Conservation (phyloP, 1,284 basidiomycete species). For the Meira miltonrushii region DNA sequence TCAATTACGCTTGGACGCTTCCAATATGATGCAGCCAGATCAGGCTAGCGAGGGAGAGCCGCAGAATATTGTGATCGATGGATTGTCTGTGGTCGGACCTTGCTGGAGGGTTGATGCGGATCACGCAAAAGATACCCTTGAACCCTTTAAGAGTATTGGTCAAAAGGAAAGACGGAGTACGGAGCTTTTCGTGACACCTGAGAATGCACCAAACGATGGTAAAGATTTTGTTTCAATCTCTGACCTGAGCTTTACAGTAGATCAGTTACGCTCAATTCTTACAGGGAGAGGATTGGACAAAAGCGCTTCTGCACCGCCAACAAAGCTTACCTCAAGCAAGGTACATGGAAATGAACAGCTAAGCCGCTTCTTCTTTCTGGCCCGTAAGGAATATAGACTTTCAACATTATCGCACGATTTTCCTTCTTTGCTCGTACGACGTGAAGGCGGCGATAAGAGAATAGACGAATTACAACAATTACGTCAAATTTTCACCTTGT, state of each 20-base stretch:
- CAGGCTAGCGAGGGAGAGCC: background rate
- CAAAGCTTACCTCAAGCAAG: background rate
- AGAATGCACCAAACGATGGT: background rate
- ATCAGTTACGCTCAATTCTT: constrained; percentile 9
- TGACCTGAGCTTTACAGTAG: constrained; percentile 19
- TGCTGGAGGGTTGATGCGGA: constrained; percentile 9
- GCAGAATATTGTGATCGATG: constrained; percentile 15
- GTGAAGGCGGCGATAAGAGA: background rate
- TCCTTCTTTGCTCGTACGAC: constrained; percentile 11
- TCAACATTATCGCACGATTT: constrained; percentile 16
- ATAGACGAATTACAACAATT: constrained; percentile 2
- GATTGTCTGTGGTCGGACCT: constrained; percentile 17
- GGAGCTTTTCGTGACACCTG: constrained; percentile 6
- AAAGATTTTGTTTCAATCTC: background rate
- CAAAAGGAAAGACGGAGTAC: background rate
- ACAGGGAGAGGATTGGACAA: constrained; percentile 10
- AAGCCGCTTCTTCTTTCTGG: constrained; percentile 13
- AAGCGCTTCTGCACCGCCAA: background rate
- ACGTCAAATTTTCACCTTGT: constrained; percentile 21
- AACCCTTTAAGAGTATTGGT: background rate
- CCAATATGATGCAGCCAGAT: constrained; percentile 5
- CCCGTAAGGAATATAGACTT: constrained; percentile 20
- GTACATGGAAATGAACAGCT: background rate
- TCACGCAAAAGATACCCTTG: background rate
- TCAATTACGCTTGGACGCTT: constrained; percentile 18